Percentiles rank a stretch among this genome's conserved stretches.
These are phyloP conservation scores for Xylaria sp. DNA, from an alignment of 2,329 filamentous ascomycete species.

Conservation along the genomic window DNA sequence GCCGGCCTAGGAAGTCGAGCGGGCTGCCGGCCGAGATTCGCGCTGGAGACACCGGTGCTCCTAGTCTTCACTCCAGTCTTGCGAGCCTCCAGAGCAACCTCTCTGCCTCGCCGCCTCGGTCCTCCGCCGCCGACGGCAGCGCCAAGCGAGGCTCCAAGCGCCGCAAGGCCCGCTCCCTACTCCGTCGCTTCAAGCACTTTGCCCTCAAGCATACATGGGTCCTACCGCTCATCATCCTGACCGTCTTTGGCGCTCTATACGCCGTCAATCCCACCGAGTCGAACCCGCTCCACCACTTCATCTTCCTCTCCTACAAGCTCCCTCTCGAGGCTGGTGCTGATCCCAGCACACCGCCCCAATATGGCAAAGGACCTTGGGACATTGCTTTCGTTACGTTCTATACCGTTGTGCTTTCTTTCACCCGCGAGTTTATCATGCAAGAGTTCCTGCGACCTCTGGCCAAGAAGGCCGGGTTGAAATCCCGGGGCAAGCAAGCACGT, in stretches of 20 bases:
- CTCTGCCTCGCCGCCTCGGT: constrained; percentile 33
- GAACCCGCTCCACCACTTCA: constrained; percentile 82
- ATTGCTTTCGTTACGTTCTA: constrained; percentile 91
- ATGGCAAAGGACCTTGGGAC: constrained; percentile 90
- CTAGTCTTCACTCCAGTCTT: constrained; percentile 64
- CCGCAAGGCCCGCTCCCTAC: constrained; percentile 64
- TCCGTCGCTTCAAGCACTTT: constrained; percentile 64
- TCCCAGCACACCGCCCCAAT: constrained; percentile 68
- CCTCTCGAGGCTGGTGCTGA: constrained; percentile 59
- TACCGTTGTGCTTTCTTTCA: constrained; percentile 89
- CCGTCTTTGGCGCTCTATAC: constrained; percentile 74
- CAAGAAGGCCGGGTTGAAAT: constrained; percentile 73
- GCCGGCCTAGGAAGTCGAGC: constrained; percentile 66
- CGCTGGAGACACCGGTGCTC: constrained; percentile 66
- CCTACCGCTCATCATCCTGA: constrained; percentile 74
- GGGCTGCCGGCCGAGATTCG: constrained; percentile 64
- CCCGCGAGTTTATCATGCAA: constrained; percentile 96
- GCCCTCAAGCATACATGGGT: constrained; percentile 70
- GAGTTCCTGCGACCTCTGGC: constrained; percentile 83
- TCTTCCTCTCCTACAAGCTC: constrained; percentile 90
- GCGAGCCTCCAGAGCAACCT: constrained; percentile 54
- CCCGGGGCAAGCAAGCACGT: constrained; percentile 81
- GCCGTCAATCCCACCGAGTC: constrained; percentile 78
- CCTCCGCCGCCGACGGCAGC: constrained; percentile 41
- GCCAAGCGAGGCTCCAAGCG: constrained; percentile 63